Conservation (phyloP, 148 eudicot genomes). For the Gaultheria prostrata region DNA sequence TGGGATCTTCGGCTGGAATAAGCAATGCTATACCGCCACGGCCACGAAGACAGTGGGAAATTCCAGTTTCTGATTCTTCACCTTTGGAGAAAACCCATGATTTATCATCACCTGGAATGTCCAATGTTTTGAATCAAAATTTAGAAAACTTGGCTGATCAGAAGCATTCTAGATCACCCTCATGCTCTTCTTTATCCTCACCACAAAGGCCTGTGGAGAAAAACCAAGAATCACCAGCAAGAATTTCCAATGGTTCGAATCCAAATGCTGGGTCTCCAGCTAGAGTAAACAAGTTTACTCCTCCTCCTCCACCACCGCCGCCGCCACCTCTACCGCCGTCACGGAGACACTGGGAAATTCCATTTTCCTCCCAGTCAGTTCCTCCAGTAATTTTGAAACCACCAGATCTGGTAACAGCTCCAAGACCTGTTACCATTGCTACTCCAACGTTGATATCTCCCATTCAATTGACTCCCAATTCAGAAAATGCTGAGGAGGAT, state of each 20-base stretch:
- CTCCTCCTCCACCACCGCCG: neutral
- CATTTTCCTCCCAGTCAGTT: constrained; percentile 22
- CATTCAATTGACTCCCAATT: constrained; percentile 29
- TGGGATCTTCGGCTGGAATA: neutral
- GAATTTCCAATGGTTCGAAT: constrained; percentile 4
- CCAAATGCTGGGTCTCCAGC: constrained; percentile 1
- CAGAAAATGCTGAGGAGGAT: constrained; percentile 26
- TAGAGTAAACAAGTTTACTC: neutral
- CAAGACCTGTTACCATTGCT: constrained; percentile 32
- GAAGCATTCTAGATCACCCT: constrained; percentile 17
- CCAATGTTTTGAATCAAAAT: neutral
- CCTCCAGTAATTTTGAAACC: constrained; percentile 19
- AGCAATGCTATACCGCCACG: neutral
- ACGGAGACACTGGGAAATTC: constrained; percentile 41
- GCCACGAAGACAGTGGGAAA: constrained; percentile 4
- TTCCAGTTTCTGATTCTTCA: constrained; percentile 6
- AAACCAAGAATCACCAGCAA: constrained; percentile 9
- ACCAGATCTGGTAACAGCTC: constrained; percentile 34
- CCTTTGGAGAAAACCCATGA: constrained; percentile 10
- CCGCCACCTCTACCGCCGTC: constrained; percentile 28
- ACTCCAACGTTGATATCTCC: constrained; percentile 28
- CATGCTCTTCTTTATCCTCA: constrained; percentile 21
- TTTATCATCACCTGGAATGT: constrained; percentile 4
- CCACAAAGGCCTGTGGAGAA: constrained; percentile 10
- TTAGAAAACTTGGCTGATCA: constrained; percentile 7